phyloP scores from a whole-genome alignment of 1,284 basidiomycete species.

The Boletellus sp. region DNA sequence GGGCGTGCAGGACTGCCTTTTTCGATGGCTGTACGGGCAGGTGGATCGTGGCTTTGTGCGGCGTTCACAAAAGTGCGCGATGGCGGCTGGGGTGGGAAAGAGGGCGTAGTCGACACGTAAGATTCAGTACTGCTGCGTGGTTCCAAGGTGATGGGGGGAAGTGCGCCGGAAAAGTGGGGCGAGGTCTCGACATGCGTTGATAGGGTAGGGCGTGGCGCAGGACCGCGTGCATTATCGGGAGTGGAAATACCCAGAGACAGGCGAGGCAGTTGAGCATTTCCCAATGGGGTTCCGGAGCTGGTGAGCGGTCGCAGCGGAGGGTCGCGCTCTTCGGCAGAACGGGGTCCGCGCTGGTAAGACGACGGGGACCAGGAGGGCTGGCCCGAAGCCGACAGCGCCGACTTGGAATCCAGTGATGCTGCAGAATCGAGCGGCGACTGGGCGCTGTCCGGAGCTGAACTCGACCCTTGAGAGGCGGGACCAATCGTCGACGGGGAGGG shows the following conservation, averaged over 20 bases:
- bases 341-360: constrained; percentile 14
- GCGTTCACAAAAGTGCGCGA: constrained; percentile 24
- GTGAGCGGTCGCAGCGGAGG: constrained; percentile 7
- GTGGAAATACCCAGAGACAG: constrained; percentile 8
- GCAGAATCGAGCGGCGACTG: constrained; percentile 17
- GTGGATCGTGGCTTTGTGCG: constrained; percentile 8
- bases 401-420: constrained; percentile 31
- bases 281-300: constrained; percentile 11
- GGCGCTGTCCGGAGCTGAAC: constrained; percentile 12
- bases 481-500: constrained; percentile 6
- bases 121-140: constrained; percentile 12
- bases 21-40: constrained; percentile 6
- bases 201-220: constrained; percentile 10
- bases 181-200: constrained; percentile 15
- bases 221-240: constrained; percentile 10
- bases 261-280: constrained; percentile 5
- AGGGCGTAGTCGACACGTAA: constrained; percentile 17
- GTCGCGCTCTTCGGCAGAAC: constrained; percentile 22
- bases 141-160: constrained; percentile 28
- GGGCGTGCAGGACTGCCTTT: constrained; percentile 28
- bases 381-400: constrained; percentile 56
- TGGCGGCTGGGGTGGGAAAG: constrained; percentile 20
- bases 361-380: constrained; percentile 45
- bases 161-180: constrained; percentile 25
- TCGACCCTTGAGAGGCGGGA: constrained; percentile 11